Percentiles rank a stretch among this genome's conserved stretches.
These are phyloP conservation scores for Powellomyces hirtus DNA, from an alignment of 192 early-diverging fungal species.

Conservation along the genomic window DNA sequence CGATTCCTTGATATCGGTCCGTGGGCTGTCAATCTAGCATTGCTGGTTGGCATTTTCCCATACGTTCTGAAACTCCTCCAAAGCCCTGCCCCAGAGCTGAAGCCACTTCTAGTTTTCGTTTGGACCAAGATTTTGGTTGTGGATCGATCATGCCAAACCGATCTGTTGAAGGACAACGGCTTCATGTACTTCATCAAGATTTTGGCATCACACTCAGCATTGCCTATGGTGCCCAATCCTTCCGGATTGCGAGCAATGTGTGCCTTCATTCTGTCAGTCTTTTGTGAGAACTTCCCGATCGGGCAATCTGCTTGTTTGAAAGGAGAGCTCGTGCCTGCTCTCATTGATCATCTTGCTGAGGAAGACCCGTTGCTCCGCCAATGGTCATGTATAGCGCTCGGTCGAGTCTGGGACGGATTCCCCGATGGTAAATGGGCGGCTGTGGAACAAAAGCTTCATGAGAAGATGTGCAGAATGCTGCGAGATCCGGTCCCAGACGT, in stretches of 20 bases:
- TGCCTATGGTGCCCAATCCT: slow-evolving; percentile 65
- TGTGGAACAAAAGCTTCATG: slow-evolving; percentile 62
- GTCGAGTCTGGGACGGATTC: slow-evolving; percentile 79
- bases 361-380: slow-evolving; percentile 75
- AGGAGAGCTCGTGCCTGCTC: slow-evolving; percentile 62
- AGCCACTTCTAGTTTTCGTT: slow-evolving; percentile 93
- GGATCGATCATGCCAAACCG: slow-evolving; percentile 83
- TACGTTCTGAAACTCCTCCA: slow-evolving; percentile 95
- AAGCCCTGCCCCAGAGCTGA: slow-evolving; percentile 86
- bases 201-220: slow-evolving; percentile 57
- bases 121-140: slow-evolving; percentile 96
- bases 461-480: slow-evolving; percentile 56
- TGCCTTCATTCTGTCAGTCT: slow-evolving; percentile 88
- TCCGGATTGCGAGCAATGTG: slow-evolving; percentile 94
- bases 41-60: slow-evolving; percentile 94
- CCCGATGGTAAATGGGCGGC: slow-evolving; percentile 66
- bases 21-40: slow-evolving; percentile 90
- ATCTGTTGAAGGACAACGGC: slow-evolving; percentile 87
- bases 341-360: slow-evolving; percentile 66
- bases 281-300: slow-evolving; percentile 79
- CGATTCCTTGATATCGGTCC: slow-evolving; percentile 89
- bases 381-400: slow-evolving; percentile 87
- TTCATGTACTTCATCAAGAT: slow-evolving; percentile 92
- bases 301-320: slow-evolving; percentile 86
- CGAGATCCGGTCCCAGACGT: slow-evolving; percentile 76